Percentiles rank a stretch among this genome's conserved stretches.
phyloP scores from a whole-genome alignment of 495 filamentous ascomycete species.

The Talaromyces borbonicus region DNA sequence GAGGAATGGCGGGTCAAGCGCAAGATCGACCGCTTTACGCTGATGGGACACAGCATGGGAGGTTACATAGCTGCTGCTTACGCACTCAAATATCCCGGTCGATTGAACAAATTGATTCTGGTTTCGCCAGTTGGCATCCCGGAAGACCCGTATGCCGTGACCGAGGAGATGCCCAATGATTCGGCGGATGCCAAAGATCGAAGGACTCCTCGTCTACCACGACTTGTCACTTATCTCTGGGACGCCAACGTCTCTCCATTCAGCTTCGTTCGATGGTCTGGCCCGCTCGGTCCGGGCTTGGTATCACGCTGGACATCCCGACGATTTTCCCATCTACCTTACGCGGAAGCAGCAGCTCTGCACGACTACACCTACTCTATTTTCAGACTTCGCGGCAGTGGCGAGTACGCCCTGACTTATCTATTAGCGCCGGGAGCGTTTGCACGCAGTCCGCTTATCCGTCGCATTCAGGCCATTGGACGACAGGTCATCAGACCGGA shows the following conservation, averaged over 20 bases:
- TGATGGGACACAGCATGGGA: constrained; percentile 86
- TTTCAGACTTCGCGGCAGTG: constrained; percentile 86
- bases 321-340: constrained; percentile 78
- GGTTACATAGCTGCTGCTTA: constrained; percentile 93
- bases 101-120: constrained; percentile 88
- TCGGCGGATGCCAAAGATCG: constrained; percentile 30
- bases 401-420: constrained; percentile 90
- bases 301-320: constrained; percentile 93
- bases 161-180: constrained; percentile 69
- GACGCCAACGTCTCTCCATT: constrained; percentile 96
- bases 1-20: constrained; percentile 89
- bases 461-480: constrained; percentile 77
- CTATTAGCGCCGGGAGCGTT: constrained; percentile 89
- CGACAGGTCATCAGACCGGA: constrained; percentile 43
- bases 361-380: constrained; percentile 91
- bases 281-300: constrained; percentile 83
- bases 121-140: constrained; percentile 92
- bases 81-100: constrained; percentile 89
- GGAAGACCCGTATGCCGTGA: constrained; percentile 86
- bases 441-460: constrained; percentile 78
- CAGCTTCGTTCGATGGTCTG: constrained; percentile 75
- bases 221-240: constrained; percentile 89
- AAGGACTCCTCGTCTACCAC: constrained; percentile 57
- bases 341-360: constrained; percentile 70
- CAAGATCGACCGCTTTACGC: constrained; percentile 84